These are phyloP conservation scores for Crepidotus variabilis DNA, from an alignment of 768 basidiomycete species.

Conservation along the genomic window DNA sequence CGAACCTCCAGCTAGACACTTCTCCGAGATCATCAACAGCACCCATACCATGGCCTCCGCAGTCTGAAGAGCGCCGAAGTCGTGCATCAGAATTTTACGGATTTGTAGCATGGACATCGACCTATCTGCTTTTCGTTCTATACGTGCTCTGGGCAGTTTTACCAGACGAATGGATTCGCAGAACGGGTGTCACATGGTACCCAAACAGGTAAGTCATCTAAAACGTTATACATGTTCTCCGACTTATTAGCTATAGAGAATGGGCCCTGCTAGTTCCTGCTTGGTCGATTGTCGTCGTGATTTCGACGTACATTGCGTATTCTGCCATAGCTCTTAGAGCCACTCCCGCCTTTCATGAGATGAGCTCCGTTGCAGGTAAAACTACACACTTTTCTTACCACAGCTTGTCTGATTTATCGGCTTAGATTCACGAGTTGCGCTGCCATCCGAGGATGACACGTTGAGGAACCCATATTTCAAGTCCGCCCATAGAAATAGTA, in stretches of 20 bases:
- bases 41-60: constrained; percentile 22
- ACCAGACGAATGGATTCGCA: constrained; percentile 65
- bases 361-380: constrained; percentile 67
- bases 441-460: constrained; percentile 33
- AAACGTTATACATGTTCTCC: background rate
- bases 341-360: constrained; percentile 68
- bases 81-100: constrained; percentile 86
- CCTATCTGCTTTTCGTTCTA: constrained; percentile 62
- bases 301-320: constrained; percentile 76
- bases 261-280: constrained; percentile 83
- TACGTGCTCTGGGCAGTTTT: constrained; percentile 81
- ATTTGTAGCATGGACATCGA: constrained; percentile 84
- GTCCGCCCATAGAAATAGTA: constrained; percentile 40
- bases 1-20: constrained; percentile 17
- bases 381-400: constrained; percentile 8
- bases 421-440: constrained; percentile 54
- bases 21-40: constrained; percentile 21
- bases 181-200: constrained; percentile 77
- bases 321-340: constrained; percentile 68
- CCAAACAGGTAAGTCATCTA: constrained; percentile 63
- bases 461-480: constrained; percentile 45
- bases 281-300: constrained; percentile 64
- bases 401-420: constrained; percentile 3
- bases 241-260: constrained; percentile 47
- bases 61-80: constrained; percentile 43